Conservation (phyloP, 805 yeast species). For the Cyberlindnera sargentensis region DNA sequence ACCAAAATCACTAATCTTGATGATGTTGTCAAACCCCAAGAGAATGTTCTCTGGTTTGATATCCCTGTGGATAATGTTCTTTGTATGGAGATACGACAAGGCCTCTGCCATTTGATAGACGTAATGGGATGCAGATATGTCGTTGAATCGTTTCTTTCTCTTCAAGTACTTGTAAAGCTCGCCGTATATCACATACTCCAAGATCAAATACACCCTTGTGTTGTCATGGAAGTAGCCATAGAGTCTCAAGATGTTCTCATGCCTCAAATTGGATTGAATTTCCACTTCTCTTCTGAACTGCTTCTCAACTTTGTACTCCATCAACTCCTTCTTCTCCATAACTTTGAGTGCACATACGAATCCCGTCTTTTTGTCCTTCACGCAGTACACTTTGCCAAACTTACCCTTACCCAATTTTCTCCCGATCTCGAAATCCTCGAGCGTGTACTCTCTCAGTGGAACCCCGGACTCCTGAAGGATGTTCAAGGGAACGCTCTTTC, state of each 20-base stretch:
- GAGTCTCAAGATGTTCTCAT: conserved; percentile 72
- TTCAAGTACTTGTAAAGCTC: conserved; percentile 75
- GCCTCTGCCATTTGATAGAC: conserved; percentile 81
- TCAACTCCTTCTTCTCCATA: conserved; percentile 78
- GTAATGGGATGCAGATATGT: conserved; percentile 68
- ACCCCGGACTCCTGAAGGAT: conserved; percentile 21
- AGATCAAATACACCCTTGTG: conserved; percentile 69
- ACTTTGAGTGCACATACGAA: conserved; percentile 86
- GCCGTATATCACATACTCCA: conserved; percentile 83
- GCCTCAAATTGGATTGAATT: conserved; percentile 74
- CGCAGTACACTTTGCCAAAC: conserved; percentile 90
- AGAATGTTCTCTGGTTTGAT: conserved; percentile 91
- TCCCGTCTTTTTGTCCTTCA: conserved; percentile 64
- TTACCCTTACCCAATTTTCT: conserved; percentile 87
- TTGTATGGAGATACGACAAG: conserved; percentile 66
- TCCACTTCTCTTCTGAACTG: conserved; percentile 90
- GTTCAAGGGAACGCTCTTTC: conserved; percentile 18
- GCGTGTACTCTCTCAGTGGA: conserved; percentile 28
- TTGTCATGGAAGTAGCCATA: conserved; percentile 83
- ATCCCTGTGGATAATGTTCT: conserved; percentile 83
- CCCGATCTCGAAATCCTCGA: conserved; percentile 80
- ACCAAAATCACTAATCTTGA: conserved; percentile 91
- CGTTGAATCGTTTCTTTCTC: conserved; percentile 61
- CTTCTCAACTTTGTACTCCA: conserved; percentile 67
- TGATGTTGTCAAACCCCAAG: conserved; percentile 63